Percentiles rank a stretch among this genome's conserved stretches.
Conservation (phyloP, 495 filamentous ascomycete genomes). For the Hypoxylon rickii region DNA sequence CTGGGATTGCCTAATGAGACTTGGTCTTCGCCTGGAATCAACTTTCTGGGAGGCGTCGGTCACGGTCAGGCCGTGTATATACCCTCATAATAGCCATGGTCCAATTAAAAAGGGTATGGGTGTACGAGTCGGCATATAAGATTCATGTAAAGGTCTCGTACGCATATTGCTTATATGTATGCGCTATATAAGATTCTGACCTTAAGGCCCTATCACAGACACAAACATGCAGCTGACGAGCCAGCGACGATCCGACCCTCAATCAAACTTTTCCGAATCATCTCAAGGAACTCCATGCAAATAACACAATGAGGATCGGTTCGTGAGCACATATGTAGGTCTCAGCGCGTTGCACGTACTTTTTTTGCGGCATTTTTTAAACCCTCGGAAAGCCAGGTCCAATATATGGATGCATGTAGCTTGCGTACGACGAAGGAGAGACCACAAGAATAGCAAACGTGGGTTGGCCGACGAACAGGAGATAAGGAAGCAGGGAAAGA, state of each 20-base stretch:
- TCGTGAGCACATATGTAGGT: no score
- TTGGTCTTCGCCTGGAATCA: background rate
- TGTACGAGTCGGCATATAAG: background rate
- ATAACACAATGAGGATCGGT: no score
- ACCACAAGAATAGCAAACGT: no score
- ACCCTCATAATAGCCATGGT: background rate
- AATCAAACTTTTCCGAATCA: background rate
- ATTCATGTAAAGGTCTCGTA: background rate
- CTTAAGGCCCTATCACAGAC: background rate
- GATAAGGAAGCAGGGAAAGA: background rate
- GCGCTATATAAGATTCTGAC: background rate
- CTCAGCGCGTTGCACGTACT: background rate
- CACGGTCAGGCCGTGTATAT: background rate
- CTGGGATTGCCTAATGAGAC: background rate
- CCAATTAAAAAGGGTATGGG: background rate
- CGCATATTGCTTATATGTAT: background rate
- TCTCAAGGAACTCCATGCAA: background rate
- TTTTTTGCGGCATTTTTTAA: background rate
- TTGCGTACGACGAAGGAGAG: no score
- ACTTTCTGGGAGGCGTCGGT: background rate
- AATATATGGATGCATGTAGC: background rate
- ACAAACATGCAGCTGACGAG: background rate
- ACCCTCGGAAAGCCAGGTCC: no score
- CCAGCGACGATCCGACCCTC: background rate
- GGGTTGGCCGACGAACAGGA: no score